Percentiles rank a stretch among this genome's conserved stretches.
phyloP scores from a whole-genome alignment of 2,329 filamentous ascomycete species.

The Paracoccidioides lutzii region DNA sequence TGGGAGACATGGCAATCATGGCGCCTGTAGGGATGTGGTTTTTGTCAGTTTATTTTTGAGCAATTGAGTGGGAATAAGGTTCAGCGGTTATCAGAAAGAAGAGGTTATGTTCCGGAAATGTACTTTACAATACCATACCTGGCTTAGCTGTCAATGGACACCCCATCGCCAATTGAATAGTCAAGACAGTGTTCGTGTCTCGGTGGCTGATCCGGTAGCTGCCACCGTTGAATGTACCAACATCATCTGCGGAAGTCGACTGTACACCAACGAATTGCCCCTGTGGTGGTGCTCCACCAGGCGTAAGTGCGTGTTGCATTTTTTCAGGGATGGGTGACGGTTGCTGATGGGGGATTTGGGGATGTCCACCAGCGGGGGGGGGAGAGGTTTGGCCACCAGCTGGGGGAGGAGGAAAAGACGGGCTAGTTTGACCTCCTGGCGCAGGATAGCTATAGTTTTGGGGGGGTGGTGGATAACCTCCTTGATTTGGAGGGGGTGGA shows the following conservation, averaged over 20 bases:
- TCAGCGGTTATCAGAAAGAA: too few species aligned
- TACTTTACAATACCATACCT: slow-evolving; percentile 32
- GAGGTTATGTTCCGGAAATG: neutral
- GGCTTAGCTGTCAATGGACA: slow-evolving; percentile 73
- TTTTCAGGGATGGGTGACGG: slow-evolving; percentile 10
- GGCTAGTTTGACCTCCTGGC: slow-evolving; percentile 1
- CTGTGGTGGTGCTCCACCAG: slow-evolving; percentile 33
- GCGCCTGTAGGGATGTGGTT: slow-evolving; percentile 40
- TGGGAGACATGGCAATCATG: slow-evolving; percentile 92
- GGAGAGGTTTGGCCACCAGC: slow-evolving; percentile 6
- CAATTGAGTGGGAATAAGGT: neutral
- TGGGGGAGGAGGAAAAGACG: slow-evolving; percentile 4
- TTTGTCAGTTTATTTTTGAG: neutral
- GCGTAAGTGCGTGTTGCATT: slow-evolving; percentile 14
- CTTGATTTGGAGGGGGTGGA: slow-evolving; percentile 8
- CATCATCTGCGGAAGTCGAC: slow-evolving; percentile 59
- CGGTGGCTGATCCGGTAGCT: slow-evolving; percentile 88
- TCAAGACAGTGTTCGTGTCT: slow-evolving; percentile 80
- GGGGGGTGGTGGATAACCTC: slow-evolving; percentile 18
- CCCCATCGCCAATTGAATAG: slow-evolving; percentile 76
- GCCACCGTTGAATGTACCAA: slow-evolving; percentile 94
- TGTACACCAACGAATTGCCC: slow-evolving; percentile 52
- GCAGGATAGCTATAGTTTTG: slow-evolving; percentile 8
- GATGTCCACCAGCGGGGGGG: slow-evolving; percentile 10
- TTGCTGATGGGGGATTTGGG: slow-evolving; percentile 12